Evolutionary conservation across 1,284 basidiomycete species (phyloP), one percentile per base, ranked within the genome.

Genomic region (Amylostereum areolatum): DNA sequence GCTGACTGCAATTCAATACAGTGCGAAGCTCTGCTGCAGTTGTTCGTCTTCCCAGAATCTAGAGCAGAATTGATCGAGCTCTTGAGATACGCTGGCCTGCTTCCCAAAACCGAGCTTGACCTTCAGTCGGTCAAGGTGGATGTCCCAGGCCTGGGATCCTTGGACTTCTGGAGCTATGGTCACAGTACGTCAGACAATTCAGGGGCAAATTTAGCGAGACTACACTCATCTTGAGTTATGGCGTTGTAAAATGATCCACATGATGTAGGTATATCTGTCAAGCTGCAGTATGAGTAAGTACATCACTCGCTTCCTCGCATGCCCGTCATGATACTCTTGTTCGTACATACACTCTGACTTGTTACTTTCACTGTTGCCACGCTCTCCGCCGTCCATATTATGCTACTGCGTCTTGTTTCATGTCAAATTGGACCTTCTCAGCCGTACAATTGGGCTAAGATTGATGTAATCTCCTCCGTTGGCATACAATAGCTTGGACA

Each of bases 41-140:
- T 72, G 1, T 87, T 89, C 58, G 64, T 86, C 36, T 89, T 76
- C 58, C 86, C 86, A 1, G 83, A 87, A 50, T 86, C 85, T 8
- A 77, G 86, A 3, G 80, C 77, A 3, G 70, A 75, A 48, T 81
- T 88, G 50, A 52, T 84, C 24, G 66, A 70, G 43, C 66, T 86
- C 24, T 59, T 86, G 4, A 65, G 61, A n/a, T 62, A 60, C 12
- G 73, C 72, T 2, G 74, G 73, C 2, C 56, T 85, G 1, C 56
- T 74, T 18, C 51, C 63, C 2, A 73, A 74, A 35, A 52, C 80
- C 27, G 67, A 71, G 62, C 29, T 60, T 51, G 49, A 59, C 18
- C 18, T 18, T 18, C 18, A 18, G 18, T 18, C 18, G 18, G 18
- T 18, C 18, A 18, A 18, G 18, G 18, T 18, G 18, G 18, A 18